Percentiles rank a stretch among this genome's conserved stretches.
Evolutionary conservation across 495 filamentous ascomycete genomes (phyloP).

Genomic region (Hypomontagnella monticulosa): DNA sequence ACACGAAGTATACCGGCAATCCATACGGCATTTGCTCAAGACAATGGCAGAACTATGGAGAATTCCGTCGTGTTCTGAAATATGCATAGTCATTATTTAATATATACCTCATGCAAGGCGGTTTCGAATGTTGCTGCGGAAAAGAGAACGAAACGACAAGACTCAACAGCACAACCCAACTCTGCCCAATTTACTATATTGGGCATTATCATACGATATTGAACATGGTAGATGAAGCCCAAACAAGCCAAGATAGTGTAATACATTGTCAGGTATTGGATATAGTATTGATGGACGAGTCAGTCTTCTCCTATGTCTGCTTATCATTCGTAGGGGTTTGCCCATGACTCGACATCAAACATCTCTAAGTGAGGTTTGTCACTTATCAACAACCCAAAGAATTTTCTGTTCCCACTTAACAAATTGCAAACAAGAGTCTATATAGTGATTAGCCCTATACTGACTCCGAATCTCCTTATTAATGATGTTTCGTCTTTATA

Average conservation of each 20-base stretch:
- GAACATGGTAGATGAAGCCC: neutral
- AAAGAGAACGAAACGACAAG: neutral
- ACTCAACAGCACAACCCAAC: constrained; percentile 10
- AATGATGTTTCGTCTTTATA: constrained; percentile 5
- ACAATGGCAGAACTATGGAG: neutral
- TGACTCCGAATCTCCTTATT: neutral
- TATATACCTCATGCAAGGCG: neutral
- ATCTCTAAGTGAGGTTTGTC: constrained; percentile 7
- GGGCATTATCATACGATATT: constrained; percentile 1
- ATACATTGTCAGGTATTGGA: too few species aligned
- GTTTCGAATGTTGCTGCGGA: neutral
- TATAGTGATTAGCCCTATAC: neutral
- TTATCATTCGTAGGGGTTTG: constrained; percentile 16
- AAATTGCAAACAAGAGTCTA: constrained; percentile 17
- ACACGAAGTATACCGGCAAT: too few species aligned
- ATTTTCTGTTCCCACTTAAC: neutral
- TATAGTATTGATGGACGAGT: neutral
- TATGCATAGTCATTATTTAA: neutral
- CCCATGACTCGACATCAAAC: constrained; percentile 12
- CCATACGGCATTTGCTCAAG: too few species aligned
- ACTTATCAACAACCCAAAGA: neutral
- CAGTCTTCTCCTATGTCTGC: neutral
- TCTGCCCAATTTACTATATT: constrained; percentile 18
- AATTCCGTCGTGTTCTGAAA: neutral
- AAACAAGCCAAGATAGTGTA: constrained; percentile 5